Evolutionary conservation across 192 early-diverging fungal species (phyloP), one percentile per base, ranked within the genome.

Genomic region (Piromyces sp.): DNA sequence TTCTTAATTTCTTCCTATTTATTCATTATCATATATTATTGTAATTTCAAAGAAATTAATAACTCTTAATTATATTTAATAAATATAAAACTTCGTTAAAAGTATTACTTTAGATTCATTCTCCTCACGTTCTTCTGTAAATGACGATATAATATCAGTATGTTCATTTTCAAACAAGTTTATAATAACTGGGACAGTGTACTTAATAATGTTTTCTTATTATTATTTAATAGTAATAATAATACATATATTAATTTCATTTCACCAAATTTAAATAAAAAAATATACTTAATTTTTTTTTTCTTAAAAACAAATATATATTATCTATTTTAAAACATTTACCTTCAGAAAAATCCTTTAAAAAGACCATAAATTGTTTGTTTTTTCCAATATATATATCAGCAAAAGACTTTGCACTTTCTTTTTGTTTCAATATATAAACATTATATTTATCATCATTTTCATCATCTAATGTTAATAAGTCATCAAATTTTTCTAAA

Each of bases 141-240:
- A 68, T 4, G 51, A 68, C 0, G 51, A 68, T 11, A 68, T 68
- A n/a, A 68, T 68, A 68, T 68, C 51, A 5, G 51, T 26, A 68
- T 68, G 82, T 81, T 81, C 81, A 29, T 81, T 79, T 42, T 29
- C 42, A 79, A 81, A 81, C 30, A 81, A 26, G 22, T 42, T 30
- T 30, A 37, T 30, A 26, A 81, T 42, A 22, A 79, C 19, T 37
- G 29, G 80, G 26, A 30, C 29, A 4, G 81, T n/a, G 11, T 81
- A 81, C 14, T 37, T 42, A 19, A 81, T 42, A 29, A 81, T 79
- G 26, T 81, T 42, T 29, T 37, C 81, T 81, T n/a, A n/a, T n/a
- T n/a, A n/a, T n/a, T n/a, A n/a, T n/a, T 28, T 30, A 19, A 15
- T 30, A 1, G 26, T 6, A 78, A 19, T 28, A 22, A 15, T 30